phyloP scores from a whole-genome alignment of 2,329 filamentous ascomycete genomes.

The Fusarium veterinarium region DNA sequence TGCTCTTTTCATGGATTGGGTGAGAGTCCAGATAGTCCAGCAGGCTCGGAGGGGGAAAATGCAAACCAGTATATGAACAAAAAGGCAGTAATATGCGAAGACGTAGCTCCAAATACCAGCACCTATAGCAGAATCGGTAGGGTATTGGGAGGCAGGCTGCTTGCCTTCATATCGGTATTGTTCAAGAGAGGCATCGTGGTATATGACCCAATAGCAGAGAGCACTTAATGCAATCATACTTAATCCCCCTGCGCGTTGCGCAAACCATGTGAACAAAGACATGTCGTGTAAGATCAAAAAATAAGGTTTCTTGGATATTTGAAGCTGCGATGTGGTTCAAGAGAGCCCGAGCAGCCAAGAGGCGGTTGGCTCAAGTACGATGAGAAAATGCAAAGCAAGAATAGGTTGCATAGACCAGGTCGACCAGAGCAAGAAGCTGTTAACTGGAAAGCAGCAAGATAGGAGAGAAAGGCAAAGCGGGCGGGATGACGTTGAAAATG shows the following conservation, averaged over 20 bases:
- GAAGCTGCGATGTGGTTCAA: neutral
- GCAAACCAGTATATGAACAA: constrained; percentile 73
- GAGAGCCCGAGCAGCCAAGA: constrained; percentile 3
- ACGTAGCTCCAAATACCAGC: constrained; percentile 63
- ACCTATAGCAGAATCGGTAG: constrained; percentile 50
- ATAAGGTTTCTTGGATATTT: neutral
- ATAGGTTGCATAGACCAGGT: neutral
- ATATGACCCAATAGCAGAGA: constrained; percentile 67
- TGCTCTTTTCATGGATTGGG: constrained; percentile 60
- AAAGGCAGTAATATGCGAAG: constrained; percentile 73
- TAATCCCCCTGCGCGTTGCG: constrained; percentile 65
- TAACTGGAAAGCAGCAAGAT: neutral
- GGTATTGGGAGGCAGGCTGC: constrained; percentile 50
- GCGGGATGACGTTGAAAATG: neutral
- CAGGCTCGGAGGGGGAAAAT: constrained; percentile 72
- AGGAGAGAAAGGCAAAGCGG: neutral
- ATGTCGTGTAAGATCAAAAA: constrained; percentile 48
- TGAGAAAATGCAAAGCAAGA: neutral
- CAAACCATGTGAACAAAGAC: constrained; percentile 66
- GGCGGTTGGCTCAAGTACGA: neutral
- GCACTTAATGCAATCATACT: constrained; percentile 62
- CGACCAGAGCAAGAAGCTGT: neutral
- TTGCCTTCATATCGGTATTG: constrained; percentile 58
- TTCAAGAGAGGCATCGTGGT: constrained; percentile 58
- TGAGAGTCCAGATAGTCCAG: constrained; percentile 70